phyloP scores from a whole-genome alignment of 148 eudicot genomes.

The Arbutus unedo region DNA sequence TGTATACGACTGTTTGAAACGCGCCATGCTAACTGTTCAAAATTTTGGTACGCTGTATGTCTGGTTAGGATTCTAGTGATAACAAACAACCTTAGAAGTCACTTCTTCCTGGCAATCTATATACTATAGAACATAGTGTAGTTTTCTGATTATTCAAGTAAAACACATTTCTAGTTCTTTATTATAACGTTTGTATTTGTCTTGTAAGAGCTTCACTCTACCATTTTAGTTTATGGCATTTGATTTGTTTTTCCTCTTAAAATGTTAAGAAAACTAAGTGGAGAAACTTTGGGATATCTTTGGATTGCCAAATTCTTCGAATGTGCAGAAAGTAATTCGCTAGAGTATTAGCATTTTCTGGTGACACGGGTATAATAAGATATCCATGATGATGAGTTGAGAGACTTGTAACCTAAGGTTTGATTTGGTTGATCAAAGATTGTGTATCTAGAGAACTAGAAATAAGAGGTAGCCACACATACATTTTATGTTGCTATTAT shows the following conservation, averaged over 20 bases:
- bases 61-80: not conserved
- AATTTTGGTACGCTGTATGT: not conserved
- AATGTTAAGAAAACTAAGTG: not conserved
- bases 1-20: not conserved
- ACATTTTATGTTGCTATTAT: not conserved
- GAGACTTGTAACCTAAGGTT: not conserved
- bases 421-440: not conserved
- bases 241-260: not conserved
- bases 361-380: not conserved
- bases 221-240: not conserved
- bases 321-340: not conserved
- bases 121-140: not conserved
- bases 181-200: not conserved
- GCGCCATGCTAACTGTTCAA: not conserved
- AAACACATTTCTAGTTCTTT: not conserved
- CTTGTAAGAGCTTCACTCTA: not conserved
- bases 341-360: not conserved
- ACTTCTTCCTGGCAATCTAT: not conserved
- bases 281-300: not conserved
- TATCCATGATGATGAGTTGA: not conserved
- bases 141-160: not conserved
- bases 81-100: not conserved
- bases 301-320: not conserved
- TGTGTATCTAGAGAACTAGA: not conserved
- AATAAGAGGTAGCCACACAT: not conserved